Percentiles rank a stretch among this genome's conserved stretches.
Evolutionary conservation across 2,329 filamentous ascomycete genomes (phyloP).

Genomic region (Amphichorda felina): DNA sequence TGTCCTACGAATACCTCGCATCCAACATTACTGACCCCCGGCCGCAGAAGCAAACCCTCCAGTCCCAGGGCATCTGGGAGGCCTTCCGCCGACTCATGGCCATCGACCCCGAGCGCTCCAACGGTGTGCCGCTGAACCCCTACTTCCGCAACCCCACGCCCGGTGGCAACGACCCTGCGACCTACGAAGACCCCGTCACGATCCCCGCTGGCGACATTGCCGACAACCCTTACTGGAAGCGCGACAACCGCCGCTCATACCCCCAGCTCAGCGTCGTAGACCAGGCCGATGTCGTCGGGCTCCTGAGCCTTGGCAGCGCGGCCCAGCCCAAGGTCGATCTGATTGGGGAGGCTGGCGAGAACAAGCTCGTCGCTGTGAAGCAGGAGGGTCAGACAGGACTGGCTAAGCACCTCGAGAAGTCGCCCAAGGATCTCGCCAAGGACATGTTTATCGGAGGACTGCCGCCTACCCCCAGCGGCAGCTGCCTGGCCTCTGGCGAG

Average conservation of each 20-base stretch:
- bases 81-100: slow-evolving; percentile 64
- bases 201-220: slow-evolving; percentile 38
- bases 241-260: slow-evolving; percentile 75
- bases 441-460: slow-evolving; percentile 67
- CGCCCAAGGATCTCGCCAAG: slow-evolving; percentile 38
- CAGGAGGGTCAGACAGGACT: slow-evolving; percentile 64
- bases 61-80: slow-evolving; percentile 84
- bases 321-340: slow-evolving; percentile 72
- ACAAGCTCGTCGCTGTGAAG: slow-evolving; percentile 63
- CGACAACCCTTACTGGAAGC: slow-evolving; percentile 61
- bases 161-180: slow-evolving; percentile 25
- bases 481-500: slow-evolving; percentile 37
- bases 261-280: slow-evolving; percentile 67
- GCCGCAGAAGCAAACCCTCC: slow-evolving; percentile 84
- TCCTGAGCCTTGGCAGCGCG: slow-evolving; percentile 76
- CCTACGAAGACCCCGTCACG: slow-evolving; percentile 37
- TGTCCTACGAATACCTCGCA: not conserved
- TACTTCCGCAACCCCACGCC: slow-evolving; percentile 75
- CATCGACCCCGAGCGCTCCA: slow-evolving; percentile 79
- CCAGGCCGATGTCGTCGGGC: slow-evolving; percentile 75
- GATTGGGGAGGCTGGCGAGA: slow-evolving; percentile 47
- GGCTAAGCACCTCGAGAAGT: slow-evolving; percentile 56
- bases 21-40: slow-evolving; percentile 9
- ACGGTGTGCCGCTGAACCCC: slow-evolving; percentile 84
- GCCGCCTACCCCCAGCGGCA: slow-evolving; percentile 75